Evolutionary conservation across 2,329 filamentous ascomycete genomes (phyloP), one percentile per base, ranked within the genome.

Genomic region (Pseudocercospora vitis): DNA sequence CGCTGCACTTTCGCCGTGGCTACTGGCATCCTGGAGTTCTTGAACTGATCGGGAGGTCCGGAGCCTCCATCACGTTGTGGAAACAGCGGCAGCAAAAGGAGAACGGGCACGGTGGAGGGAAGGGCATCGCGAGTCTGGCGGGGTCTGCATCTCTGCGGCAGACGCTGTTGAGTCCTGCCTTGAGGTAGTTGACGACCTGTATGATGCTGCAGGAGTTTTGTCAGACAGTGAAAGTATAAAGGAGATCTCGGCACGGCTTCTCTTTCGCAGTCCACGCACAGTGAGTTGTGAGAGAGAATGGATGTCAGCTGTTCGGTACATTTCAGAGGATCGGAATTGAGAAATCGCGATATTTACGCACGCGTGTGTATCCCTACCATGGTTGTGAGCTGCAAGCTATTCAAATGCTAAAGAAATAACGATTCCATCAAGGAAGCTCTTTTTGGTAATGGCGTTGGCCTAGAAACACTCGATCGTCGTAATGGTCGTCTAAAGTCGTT

Each of bases 401-500:
- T 40, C 26, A 29, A 11, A 29, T 11, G 11, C 11, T n/a, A n/a
- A 19, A 24, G 37, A 40, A 40, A 40, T 19, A 40, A 6, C 19
- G 21, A 40, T 16, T 40, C 37, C 37, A 40, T 4, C 23, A 12
- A 19, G 33, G 19, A 24, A 23, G 37, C 37, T 40, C n/a, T 19
- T 11, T 19, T 24, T 19, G 16, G 19, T 7, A 12, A 19, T 23
- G 5, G 16, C 16, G 3, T 16, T 6, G 21, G 19, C 37, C 18
- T 9, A 12, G 14, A 21, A 40, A 21, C 35, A 24, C 21, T 40
- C 37, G 21, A 40, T 40, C 37, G 16, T 23, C 37, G 23, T 40
- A 24, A 40, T 19, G 37, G 37, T 40, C 37, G 19, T 40, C 37
- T 40, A 40, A 40, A 40, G 6, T 40, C 37, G 40, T 24, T 45